phyloP scores from a whole-genome alignment of 495 filamentous ascomycete genomes.

The Hypoxylon fragiforme region DNA sequence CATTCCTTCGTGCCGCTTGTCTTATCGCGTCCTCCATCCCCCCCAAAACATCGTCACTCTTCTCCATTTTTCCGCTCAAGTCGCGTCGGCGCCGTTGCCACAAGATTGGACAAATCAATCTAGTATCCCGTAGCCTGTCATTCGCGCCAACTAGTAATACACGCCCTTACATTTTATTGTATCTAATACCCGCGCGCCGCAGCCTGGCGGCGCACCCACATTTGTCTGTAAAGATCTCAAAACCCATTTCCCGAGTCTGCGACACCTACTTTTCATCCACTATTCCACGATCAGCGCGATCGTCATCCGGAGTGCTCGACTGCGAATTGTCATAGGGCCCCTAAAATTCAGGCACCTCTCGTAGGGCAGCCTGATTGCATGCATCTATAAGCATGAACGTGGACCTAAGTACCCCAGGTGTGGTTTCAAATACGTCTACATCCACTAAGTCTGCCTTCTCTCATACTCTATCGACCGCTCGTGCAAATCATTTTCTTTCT shows the following conservation, averaged over 20 bases:
- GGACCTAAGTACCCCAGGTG: slow-evolving; percentile 41
- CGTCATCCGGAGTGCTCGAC: slow-evolving; percentile 33
- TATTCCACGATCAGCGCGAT: slow-evolving; percentile 50
- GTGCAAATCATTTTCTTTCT: slow-evolving; percentile 41
- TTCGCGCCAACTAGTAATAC: slow-evolving; percentile 32
- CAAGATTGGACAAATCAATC: slow-evolving; percentile 35
- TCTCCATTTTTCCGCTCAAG: slow-evolving; percentile 44
- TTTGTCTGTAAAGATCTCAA: not conserved
- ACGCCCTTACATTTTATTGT: slow-evolving; percentile 15
- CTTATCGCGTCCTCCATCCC: slow-evolving; percentile 30
- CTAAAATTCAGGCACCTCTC: slow-evolving; percentile 24
- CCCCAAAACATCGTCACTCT: slow-evolving; percentile 32
- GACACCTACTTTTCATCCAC: slow-evolving; percentile 25
- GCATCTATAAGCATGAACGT: slow-evolving; percentile 51
- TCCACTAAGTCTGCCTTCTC: slow-evolving; percentile 35
- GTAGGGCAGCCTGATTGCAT: slow-evolving; percentile 40
- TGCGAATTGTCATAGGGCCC: slow-evolving; percentile 23
- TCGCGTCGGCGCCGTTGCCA: slow-evolving; percentile 48
- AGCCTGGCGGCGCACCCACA: slow-evolving; percentile 14
- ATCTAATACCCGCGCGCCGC: slow-evolving; percentile 16
- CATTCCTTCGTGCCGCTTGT: slow-evolving; percentile 28
- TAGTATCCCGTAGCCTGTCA: slow-evolving; percentile 20
- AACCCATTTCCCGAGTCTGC: slow-evolving; percentile 26
- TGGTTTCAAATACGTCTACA: slow-evolving; percentile 38
- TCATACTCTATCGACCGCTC: slow-evolving; percentile 40